Base-by-base conservation (phyloP, 2,329 filamentous ascomycete genomes). In the Neofusicoccum umdonicola region DNA sequence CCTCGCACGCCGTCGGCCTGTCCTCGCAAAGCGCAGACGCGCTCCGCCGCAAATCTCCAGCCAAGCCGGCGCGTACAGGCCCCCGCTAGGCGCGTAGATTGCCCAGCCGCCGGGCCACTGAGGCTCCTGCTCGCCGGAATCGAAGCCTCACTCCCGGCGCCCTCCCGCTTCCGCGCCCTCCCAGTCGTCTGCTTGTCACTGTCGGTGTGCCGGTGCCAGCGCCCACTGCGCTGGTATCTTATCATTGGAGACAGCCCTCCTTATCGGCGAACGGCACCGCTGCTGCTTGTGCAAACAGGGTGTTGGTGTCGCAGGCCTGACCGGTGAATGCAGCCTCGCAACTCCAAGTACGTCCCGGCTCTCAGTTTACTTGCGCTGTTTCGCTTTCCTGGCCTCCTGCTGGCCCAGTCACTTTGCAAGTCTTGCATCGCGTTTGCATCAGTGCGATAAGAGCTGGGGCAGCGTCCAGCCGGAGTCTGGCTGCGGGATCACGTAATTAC, bases 91-190 rank as follows among this genome's bases (percentile, higher is more conserved):
- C 51, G 35, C 51, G 35, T 52, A 35, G 51, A 39, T 44, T 15
- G 19, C 52, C 37, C 27, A 31, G 39, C 52, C 22, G 52, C 39
- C 54, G 19, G 34, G 56, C 56, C 56, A 60, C 56, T 35, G 56
- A 37, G 15, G 13, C 22, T 22, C 54, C 15, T n/a, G 37, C 17
- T 15, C 42, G 42, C 42, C 15, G 42, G 15, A 27, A 12, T 22
- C 51, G 54, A 47, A 60, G 56, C 42, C 56, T 60, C 56, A 47
- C 42, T 57, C 11, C 39, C 39, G 54, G 15, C 39, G 54, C 54
- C 56, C 56, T 60, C 31, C 56, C 56, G 56, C 56, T 60, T 60
- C 42, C 56, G 56, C 56, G 56, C 31, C 42, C 42, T 60, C 11
- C n/a, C 41, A 47, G 27, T 37, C 41, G 56, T 17, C 37, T 39